Percentiles rank a stretch among this genome's conserved stretches.
Evolutionary conservation across 495 filamentous ascomycete species (phyloP).

Genomic region (Tuber magnatum): DNA sequence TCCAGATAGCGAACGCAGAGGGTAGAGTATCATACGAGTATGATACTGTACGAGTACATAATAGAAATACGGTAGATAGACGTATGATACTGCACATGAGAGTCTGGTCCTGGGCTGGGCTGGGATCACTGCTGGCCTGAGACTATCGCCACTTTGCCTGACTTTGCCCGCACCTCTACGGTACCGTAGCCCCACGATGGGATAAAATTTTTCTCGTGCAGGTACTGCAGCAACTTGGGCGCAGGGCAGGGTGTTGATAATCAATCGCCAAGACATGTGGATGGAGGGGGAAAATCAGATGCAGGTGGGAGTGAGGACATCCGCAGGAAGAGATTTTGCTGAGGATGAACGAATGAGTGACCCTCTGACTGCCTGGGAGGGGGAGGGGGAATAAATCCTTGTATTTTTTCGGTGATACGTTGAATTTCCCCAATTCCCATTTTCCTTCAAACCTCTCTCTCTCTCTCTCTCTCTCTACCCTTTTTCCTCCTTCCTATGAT

Average conservation of each 20-base stretch:
- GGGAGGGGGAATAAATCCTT: neutral
- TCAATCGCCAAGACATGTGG: constrained; percentile 21
- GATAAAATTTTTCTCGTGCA: constrained; percentile 34
- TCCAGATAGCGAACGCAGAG: no score
- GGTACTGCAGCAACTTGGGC: neutral
- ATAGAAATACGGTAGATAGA: no score
- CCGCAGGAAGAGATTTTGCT: neutral
- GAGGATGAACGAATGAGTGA: neutral
- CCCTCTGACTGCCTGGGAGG: neutral
- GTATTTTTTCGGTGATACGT: neutral
- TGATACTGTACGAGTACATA: no score
- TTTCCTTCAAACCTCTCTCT: neutral
- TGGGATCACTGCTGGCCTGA: neutral
- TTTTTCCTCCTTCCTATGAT: neutral
- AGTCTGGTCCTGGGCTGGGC: neutral
- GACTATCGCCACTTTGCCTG: neutral
- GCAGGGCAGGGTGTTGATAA: neutral
- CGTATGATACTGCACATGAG: neutral
- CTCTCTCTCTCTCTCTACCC: neutral
- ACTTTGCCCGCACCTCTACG: neutral
- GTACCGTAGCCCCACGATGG: constrained; percentile 27
- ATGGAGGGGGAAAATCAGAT: constrained; percentile 5
- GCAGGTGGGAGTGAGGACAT: neutral
- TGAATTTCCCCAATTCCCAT: constrained; percentile 2
- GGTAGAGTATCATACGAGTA: no score